Conservation (phyloP, 163 green algal species). For the Smithsoniella earleae region DNA sequence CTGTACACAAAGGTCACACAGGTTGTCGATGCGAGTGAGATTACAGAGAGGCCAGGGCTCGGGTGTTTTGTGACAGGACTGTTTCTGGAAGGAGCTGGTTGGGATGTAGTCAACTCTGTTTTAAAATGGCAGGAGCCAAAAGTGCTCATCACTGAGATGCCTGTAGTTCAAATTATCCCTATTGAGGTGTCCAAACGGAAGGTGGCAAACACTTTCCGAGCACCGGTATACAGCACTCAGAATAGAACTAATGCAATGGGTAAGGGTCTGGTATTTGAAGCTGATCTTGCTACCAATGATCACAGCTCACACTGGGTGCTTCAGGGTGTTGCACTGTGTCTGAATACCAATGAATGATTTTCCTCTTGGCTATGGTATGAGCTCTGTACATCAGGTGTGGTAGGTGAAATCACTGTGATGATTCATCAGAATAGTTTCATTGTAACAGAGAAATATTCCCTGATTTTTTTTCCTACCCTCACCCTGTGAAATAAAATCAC, state of each 20-base stretch:
- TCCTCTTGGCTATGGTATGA: too few species aligned
- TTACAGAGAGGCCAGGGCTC: slow-evolving; percentile 51
- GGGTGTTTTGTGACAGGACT: slow-evolving; percentile 74
- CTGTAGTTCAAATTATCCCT: slow-evolving; percentile 61
- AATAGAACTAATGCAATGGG: slow-evolving; percentile 70
- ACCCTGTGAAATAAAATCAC: too few species aligned
- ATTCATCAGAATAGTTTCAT: too few species aligned
- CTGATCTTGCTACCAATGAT: slow-evolving; percentile 61
- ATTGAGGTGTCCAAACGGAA: slow-evolving; percentile 67
- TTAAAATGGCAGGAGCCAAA: slow-evolving; percentile 61
- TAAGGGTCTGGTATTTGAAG: slow-evolving; percentile 71
- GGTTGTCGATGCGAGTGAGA: background rate
- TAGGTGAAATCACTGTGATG: too few species aligned
- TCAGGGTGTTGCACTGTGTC: slow-evolving; percentile 67
- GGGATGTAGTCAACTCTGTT: slow-evolving; percentile 50
- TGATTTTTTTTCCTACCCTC: too few species aligned
- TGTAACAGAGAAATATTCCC: too few species aligned
- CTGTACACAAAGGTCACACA: slow-evolving; percentile 69
- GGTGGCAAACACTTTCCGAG: slow-evolving; percentile 57
- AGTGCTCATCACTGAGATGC: slow-evolving; percentile 37
- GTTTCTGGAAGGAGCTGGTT: slow-evolving; percentile 73
- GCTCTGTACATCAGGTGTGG: too few species aligned
- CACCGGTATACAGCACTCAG: slow-evolving; percentile 78
- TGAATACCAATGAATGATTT: slow-evolving; percentile 56
- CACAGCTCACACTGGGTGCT: slow-evolving; percentile 74